These are phyloP conservation scores for Fusarium burgessii DNA, from an alignment of 2,329 filamentous ascomycete genomes.

Conservation along the genomic window DNA sequence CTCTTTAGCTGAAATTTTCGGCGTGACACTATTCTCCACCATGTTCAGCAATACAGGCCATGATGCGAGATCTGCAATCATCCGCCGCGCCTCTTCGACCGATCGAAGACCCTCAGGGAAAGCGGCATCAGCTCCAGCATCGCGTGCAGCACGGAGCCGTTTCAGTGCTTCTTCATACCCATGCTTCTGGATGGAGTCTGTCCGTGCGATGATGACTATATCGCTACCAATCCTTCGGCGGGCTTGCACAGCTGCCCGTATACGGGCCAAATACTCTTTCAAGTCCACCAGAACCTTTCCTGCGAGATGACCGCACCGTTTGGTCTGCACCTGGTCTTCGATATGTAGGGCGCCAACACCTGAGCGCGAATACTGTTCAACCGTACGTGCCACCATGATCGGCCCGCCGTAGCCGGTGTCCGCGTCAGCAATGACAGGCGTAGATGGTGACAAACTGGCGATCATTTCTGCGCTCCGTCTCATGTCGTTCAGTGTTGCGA, in stretches of 20 bases:
- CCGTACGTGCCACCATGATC: constrained; percentile 7
- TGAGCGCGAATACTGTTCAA: constrained; percentile 8
- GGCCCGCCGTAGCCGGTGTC: constrained; percentile 6
- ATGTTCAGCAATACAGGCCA: constrained; percentile 5
- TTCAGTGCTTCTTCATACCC: constrained; percentile 1
- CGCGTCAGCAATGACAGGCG: neutral
- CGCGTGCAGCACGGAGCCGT: neutral
- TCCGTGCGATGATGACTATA: constrained; percentile 1
- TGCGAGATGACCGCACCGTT: neutral
- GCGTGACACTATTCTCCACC: constrained; percentile 10
- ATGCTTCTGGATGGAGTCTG: constrained; percentile 7
- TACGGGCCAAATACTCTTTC: neutral
- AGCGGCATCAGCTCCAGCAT: neutral
- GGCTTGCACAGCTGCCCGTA: constrained; percentile 6
- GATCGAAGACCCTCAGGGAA: constrained; percentile 4
- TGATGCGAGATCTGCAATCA: neutral
- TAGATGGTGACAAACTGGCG: neutral
- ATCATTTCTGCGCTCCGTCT: constrained; percentile 4
- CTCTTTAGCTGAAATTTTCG: neutral
- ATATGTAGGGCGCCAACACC: constrained; percentile 8
- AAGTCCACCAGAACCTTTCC: constrained; percentile 2
- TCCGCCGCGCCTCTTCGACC: neutral
- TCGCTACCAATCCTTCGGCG: neutral
- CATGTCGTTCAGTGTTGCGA: constrained; percentile 10
- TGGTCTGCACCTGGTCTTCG: constrained; percentile 5